Evolutionary conservation across 2,329 filamentous ascomycete genomes (phyloP).

Genomic region (Fusarium newnesense): DNA sequence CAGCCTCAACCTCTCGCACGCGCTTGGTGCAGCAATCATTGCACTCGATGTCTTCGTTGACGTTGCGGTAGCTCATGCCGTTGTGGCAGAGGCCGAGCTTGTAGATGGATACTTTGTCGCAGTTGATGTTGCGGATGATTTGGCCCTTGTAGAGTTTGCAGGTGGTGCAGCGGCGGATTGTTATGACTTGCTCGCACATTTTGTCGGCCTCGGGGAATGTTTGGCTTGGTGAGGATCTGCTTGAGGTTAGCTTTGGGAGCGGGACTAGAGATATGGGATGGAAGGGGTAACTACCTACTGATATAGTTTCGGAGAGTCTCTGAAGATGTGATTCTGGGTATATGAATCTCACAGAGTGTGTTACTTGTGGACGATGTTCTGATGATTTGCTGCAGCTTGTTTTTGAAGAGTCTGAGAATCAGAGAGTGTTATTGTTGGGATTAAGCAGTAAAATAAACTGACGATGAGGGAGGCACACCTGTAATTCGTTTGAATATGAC

Average conservation of each 20-base stretch:
- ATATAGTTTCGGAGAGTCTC: rapidly evolving
- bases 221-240: neutral
- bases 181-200: constrained; percentile 15
- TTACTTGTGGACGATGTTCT: neutral
- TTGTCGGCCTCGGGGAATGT: rapidly evolving
- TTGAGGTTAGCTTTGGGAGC: neutral
- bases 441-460: neutral
- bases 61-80: neutral
- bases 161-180: neutral
- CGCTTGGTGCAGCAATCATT: neutral
- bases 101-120: neutral
- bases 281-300: neutral
- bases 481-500: rapidly evolving
- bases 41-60: neutral
- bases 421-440: rapidly evolving
- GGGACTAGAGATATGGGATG: neutral
- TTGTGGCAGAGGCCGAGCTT: neutral
- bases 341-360: neutral
- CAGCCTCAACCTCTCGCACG: neutral
- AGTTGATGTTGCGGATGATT: constrained; percentile 6
- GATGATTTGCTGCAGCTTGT: neutral
- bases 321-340: rapidly evolving
- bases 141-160: neutral
- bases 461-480: too few relatives aligned
- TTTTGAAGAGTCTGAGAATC: rapidly evolving